Percentiles rank a stretch among this genome's conserved stretches.
phyloP scores from a whole-genome alignment of 2,329 filamentous ascomycete genomes.

The Didymella pomorum region DNA sequence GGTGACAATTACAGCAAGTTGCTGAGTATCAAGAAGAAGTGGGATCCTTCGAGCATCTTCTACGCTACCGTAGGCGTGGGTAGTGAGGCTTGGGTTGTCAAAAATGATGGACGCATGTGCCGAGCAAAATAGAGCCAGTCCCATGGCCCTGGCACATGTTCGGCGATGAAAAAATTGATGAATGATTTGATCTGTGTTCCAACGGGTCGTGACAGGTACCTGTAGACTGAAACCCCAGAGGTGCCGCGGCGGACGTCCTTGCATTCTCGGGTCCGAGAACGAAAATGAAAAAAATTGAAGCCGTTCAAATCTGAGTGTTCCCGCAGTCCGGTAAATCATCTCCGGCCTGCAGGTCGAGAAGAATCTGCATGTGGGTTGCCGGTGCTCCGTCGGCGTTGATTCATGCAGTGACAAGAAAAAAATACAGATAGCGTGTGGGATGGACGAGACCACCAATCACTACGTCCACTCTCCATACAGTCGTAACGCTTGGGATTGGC shows the following conservation, averaged over 20 bases:
- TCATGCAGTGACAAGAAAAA: background rate
- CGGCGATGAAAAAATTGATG: background rate
- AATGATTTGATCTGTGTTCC: background rate
- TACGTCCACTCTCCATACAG: background rate
- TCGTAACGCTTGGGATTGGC: background rate
- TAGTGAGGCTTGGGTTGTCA: conserved; percentile 37
- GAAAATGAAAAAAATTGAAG: background rate
- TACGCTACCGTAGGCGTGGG: conserved; percentile 40
- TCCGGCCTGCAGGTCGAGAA: conserved; percentile 1
- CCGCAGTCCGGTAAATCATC: background rate
- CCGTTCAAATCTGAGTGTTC: background rate
- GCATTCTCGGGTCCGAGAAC: background rate
- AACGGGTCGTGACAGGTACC: background rate
- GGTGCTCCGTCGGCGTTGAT: conserved; percentile 4
- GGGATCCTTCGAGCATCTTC: conserved; percentile 42
- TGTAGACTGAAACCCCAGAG: background rate
- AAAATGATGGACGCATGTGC: conserved; percentile 29
- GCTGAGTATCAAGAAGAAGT: conserved; percentile 39
- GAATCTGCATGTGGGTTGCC: background rate
- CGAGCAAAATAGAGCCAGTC: conserved; percentile 3
- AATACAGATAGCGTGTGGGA: too few relatives aligned
- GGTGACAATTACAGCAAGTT: conserved; percentile 37
- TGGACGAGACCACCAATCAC: too few relatives aligned
- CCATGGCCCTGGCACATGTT: background rate
- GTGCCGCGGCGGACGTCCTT: background rate